phyloP scores from a whole-genome alignment of 2,329 filamentous ascomycete genomes.

The Didymella arachidicola region DNA sequence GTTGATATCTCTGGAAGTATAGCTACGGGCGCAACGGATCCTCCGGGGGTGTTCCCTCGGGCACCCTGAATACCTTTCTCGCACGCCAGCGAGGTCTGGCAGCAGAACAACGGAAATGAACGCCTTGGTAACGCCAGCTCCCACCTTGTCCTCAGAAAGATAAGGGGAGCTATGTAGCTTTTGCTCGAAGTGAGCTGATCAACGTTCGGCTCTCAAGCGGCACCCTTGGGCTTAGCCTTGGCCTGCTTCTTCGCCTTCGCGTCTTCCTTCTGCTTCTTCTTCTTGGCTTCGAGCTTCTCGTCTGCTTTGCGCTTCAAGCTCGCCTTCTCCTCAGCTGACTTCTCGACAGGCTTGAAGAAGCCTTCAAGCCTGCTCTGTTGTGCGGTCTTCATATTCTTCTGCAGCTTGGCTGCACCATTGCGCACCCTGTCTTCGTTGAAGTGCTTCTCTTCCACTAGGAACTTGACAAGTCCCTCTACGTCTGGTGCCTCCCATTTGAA shows the following conservation, averaged over 20 bases:
- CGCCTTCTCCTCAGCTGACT: conserved; percentile 85
- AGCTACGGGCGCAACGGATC: background rate
- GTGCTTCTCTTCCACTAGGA: conserved; percentile 90
- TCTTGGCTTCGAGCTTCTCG: conserved; percentile 88
- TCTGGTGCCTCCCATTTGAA: conserved; percentile 98
- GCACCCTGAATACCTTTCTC: background rate
- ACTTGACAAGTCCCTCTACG: conserved; percentile 86
- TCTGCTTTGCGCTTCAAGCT: conserved; percentile 91
- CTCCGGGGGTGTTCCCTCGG: background rate
- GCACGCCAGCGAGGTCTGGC: background rate
- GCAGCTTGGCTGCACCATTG: conserved; percentile 75
- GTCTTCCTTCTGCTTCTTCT: conserved; percentile 93
- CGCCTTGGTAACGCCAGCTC: conserved; percentile 10
- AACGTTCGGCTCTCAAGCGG: conserved; percentile 2
- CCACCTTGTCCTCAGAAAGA: background rate
- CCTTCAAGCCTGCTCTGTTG: conserved; percentile 93
- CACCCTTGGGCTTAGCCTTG: conserved; percentile 75
- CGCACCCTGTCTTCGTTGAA: conserved; percentile 96
- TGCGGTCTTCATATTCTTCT: conserved; percentile 88
- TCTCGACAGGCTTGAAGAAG: conserved; percentile 93
- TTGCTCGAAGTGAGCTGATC: background rate
- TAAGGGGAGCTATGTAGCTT: no score
- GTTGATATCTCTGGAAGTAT: background rate
- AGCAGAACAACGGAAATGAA: background rate
- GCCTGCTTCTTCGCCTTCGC: conserved; percentile 94